Evolutionary conservation across 176 grass and related monocot species (phyloP).

Genomic region (Juncus inflexus): DNA sequence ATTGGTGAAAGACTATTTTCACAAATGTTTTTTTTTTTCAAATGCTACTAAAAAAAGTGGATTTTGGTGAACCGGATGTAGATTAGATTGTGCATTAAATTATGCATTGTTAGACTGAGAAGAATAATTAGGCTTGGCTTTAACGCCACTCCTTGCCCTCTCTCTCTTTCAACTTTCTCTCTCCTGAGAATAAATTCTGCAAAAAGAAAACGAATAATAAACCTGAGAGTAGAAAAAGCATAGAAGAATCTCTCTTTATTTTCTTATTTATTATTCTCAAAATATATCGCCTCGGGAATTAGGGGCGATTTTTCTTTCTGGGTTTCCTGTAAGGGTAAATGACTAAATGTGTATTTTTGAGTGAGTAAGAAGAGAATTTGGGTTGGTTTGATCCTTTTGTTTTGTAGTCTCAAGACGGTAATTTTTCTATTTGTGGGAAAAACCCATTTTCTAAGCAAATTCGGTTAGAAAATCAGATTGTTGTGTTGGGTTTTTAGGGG

Average conservation of each 20-base stretch:
- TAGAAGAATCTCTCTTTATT: conserved; percentile 19
- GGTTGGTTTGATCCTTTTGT: conserved; percentile 1
- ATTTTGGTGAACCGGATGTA: background rate
- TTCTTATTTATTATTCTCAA: background rate
- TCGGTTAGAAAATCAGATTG: background rate
- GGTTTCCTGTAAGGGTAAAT: conserved; percentile 14
- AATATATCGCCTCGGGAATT: background rate
- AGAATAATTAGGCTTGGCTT: conserved; percentile 41
- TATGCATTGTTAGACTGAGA: conserved; percentile 21
- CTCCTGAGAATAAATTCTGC: conserved; percentile 28
- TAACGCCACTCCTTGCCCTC: conserved; percentile 23
- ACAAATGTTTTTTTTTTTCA: background rate
- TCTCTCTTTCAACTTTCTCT: conserved; percentile 6
- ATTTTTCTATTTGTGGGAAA: conserved; percentile 12
- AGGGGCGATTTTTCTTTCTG: conserved; percentile 12
- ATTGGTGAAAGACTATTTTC: background rate
- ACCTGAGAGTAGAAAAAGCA: conserved; percentile 11
- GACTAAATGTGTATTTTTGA: conserved; percentile 12
- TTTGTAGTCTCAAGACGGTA: conserved; percentile 1
- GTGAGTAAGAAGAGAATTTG: conserved; percentile 16
- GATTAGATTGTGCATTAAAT: conserved; percentile 13
- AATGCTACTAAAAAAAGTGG: background rate
- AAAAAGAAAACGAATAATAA: conserved; percentile 5
- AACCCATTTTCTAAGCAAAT: conserved; percentile 13
- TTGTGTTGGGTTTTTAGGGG: background rate